Evolutionary conservation across 345 rosid species (phyloP), one percentile per base, ranked within the genome.

Genomic region (Sonneratia caseolaris): DNA sequence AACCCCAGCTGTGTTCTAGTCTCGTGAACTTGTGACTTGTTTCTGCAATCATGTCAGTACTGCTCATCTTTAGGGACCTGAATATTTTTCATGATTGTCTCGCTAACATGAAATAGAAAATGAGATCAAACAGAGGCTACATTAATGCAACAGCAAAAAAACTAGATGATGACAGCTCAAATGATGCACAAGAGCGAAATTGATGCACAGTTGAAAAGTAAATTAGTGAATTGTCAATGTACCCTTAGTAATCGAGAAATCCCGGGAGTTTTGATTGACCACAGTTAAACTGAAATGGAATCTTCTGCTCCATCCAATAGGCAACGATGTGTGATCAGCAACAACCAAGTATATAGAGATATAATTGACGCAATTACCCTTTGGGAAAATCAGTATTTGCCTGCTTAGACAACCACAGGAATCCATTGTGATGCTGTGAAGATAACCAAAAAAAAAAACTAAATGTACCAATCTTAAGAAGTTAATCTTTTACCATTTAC

Each of bases 401-500:
- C 75, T 72, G 75, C 59, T 12, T n/a, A 66, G 18, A 13, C 2
- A 55, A 55, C n/a, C 59, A 16, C 59, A 55, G 21, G 18, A 4
- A 55, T 55, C 18, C 15, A 18, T 4, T 55, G 18, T 21, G 7
- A 18, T 4, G 24, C 3, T 21, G n/a, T 4, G 18, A 55, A 55
- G 43, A 3, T 16, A 55, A 14, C 59, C 15, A 0, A 3, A 2
- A 16, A 1, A 55, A 18, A 2, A 55, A 5, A 55, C n/a, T n/a
- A 14, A 55, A 3, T 18, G 2, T 55, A 4, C n/a, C 18, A 16
- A 55, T 18, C 18, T 18, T 55, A 3, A 55, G 24, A 55, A 18
- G 59, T 55, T 5, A 55, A 47, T 48, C 73, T 35, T 8, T 70
- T 40, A 82, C 88, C 85, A 84, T 72, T 79, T 80, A 67, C 70